Evolutionary conservation across 805 yeast species (phyloP), one percentile per base, ranked within the genome.

Genomic region (Lachancea sp.): DNA sequence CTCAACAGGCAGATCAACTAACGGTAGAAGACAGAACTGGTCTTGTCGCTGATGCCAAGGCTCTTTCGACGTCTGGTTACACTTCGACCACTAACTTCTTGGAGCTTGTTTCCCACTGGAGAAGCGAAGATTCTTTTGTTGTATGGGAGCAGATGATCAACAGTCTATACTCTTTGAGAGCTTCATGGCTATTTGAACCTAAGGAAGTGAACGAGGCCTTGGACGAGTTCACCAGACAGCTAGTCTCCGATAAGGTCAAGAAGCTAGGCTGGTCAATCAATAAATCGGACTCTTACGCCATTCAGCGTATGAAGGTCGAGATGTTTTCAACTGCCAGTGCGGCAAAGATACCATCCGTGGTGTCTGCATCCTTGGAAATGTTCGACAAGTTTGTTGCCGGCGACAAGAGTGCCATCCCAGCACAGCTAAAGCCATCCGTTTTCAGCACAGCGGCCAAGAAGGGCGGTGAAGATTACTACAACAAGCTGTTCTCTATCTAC

Each of bases 1-100:
- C 87, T 44, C 59, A 74, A 49, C 74, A 73, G 34, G 71, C 71
- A 10, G 79, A 79, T 34, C 67, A 74, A 54, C 72, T 85, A 55
- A 73, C 87, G 10, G 83, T 81, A 42, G 85, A 82, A 60, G 95
- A 85, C 65, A 78, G 87, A 65, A 79, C 82, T 45, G 91, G 90
- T 36, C 72, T 83, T 54, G 83, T 85, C 39, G 84, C 90, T n/a
- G 95, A 85, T 66, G 85, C 85, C 16, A 78, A 75, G 42, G 76
- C 87, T 8, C 71, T 84, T 53, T 78, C 91, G 4, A 68, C 80
- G 22, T 79, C 91, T 16, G 93, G 93, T 26, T 74, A 75, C 55
- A 77, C 82, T 45, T 69, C 81, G 20, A 77, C 89, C 29, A 69
- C 78, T 3, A 79, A 73, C 54, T 73, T 82, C 58, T 74, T 83